phyloP scores from a whole-genome alignment of 129 eudicot species.

The Ambrosia artemisiifolia region DNA sequence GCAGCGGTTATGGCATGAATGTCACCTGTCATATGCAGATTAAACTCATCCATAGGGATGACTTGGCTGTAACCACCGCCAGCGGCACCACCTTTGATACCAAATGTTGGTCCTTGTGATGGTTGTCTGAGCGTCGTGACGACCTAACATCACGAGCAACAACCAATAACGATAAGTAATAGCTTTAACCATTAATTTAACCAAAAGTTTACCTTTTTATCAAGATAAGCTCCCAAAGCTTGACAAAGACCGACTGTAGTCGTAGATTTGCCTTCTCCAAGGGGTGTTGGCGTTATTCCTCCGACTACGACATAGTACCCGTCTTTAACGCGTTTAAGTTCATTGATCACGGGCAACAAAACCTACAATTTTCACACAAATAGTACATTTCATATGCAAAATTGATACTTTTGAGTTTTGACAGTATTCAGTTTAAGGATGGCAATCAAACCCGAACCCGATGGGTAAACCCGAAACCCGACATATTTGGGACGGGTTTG shows the following conservation, averaged over 20 bases:
- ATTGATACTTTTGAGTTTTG: neutral
- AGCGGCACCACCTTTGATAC: constrained; percentile 99
- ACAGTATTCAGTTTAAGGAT: no score
- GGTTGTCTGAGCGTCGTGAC: constrained; percentile 95
- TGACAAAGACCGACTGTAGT: constrained; percentile 99
- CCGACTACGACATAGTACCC: constrained; percentile 99
- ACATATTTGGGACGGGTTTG: no score
- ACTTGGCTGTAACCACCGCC: constrained; percentile 99
- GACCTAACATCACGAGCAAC: constrained; percentile 44
- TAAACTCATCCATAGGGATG: constrained; percentile 99
- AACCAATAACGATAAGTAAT: constrained; percentile 3
- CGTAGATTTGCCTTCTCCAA: constrained; percentile 98
- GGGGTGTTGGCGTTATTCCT: constrained; percentile 98
- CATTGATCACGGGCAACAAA: constrained; percentile 75
- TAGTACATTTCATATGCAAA: neutral
- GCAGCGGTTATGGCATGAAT: constrained; percentile 99
- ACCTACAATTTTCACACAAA: constrained; percentile 45
- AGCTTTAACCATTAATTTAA: neutral
- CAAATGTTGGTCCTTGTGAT: constrained; percentile 99
- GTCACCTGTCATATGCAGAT: constrained; percentile 95
- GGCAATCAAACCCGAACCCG: no score
- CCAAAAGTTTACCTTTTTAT: constrained; percentile 62
- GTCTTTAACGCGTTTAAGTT: constrained; percentile 60
- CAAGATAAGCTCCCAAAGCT: constrained; percentile 95
- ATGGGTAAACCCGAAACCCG: no score